Evolutionary conservation across 441 rosid genomes (phyloP).

Genomic region (Geranium incanum): DNA sequence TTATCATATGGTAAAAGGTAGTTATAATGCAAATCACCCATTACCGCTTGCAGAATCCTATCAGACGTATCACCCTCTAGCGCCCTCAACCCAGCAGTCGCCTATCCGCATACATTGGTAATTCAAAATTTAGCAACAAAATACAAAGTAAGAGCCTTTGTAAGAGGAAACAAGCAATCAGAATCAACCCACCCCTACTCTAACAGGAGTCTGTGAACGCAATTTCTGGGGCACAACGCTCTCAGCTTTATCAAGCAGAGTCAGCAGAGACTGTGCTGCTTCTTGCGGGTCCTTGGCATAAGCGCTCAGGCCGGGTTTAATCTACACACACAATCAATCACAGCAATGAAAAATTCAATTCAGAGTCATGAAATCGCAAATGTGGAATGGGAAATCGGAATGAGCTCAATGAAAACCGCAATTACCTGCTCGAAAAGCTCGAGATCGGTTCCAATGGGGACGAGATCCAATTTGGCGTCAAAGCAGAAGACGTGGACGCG

Average conservation of each 20-base stretch:
- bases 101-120: slow-evolving; percentile 38
- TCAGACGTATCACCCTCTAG: slow-evolving; percentile 66
- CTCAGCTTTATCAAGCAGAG: slow-evolving; percentile 74
- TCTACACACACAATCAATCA: slow-evolving; percentile 31
- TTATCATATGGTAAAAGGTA: slow-evolving; percentile 3
- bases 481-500: slow-evolving; percentile 91
- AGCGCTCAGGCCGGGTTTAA: slow-evolving; percentile 75
- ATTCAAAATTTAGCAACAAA: slow-evolving; percentile 14
- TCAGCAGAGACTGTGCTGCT: slow-evolving; percentile 56
- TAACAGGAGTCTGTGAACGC: slow-evolving; percentile 70
- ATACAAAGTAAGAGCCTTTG: background rate
- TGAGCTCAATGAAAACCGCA: no score
- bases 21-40: slow-evolving; percentile 9
- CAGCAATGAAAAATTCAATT: background rate
- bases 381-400: no score
- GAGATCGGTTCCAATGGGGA: slow-evolving; percentile 74
- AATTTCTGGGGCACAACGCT: slow-evolving; percentile 65
- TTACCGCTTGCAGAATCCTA: slow-evolving; percentile 74
- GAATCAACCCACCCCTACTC: slow-evolving; percentile 74
- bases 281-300: slow-evolving; percentile 63
- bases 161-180: background rate
- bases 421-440: slow-evolving; percentile 80
- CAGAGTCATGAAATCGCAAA: background rate
- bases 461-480: slow-evolving; percentile 75
- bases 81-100: slow-evolving; percentile 91